Base-by-base conservation (phyloP, 2,329 filamentous ascomycete species). In the Tolypocladium sp. region DNA sequence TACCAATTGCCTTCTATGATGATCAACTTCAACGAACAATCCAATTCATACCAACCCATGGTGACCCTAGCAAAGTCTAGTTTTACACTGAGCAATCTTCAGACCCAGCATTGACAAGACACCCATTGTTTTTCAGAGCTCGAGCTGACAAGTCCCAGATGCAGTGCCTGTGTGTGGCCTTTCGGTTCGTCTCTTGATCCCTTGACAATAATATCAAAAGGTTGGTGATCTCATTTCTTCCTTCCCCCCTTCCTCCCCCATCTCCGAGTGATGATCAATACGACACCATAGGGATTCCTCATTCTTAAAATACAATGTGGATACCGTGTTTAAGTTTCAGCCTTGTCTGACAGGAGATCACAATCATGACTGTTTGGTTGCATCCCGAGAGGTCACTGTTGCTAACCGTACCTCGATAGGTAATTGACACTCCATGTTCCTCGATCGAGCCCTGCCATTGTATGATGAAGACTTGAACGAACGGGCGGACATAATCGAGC, bases 401-500 rank as follows among this genome's bases (percentile, higher is more conserved):
- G 71, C 74, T 79, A 75, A 79, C 73, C 62, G 59, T 59, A 57
- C 60, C 65, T 64, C 62, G 67, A 68, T 66, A 83, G 80, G 79
- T 82, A 82, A 62, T 57, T 64, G 42, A 56, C 37, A 42, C 15
- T 22, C 40, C 22, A 22, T 38, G 40, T 35, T 7, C 27, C 33
- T 38, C 57, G 44, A 57, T 58, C 63, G 44, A 62, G 42, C 55
- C 55, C 41, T 52, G 60, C 63, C 69, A 74, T 73, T 69, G 64
- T 69, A 80, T 85, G 83, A 86, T 77, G 83, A 85, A 81, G 75
- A 74, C 74, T 84, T 85, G 82, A 84, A 85, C 83, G 83, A 85
- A 85, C 83, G 83, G 83, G 83, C 83, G 83, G 83, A 85, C 83
- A 85, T 83, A 84, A 82, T 76, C 74, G 81, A 83, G 80, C 77